Evolutionary conservation across 305 asterid species (phyloP), one percentile per base, ranked within the genome.

Genomic region (Fraxinus latifolia): DNA sequence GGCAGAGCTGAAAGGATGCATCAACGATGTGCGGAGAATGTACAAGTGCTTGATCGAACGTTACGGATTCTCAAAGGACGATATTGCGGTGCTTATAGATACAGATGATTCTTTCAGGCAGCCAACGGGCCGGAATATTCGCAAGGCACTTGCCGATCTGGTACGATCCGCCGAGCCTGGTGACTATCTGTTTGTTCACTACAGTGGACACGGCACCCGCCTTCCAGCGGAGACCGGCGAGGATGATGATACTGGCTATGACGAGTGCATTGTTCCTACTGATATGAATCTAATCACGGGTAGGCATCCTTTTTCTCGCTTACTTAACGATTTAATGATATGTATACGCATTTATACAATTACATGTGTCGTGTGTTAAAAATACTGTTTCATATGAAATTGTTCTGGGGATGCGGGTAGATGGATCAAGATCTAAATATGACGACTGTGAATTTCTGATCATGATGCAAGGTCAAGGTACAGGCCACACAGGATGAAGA

Each of bases 151-250:
- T 36, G 44, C 86, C 73, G 85, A 90, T 86, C 97, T 95, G 79
- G 90, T 95, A 15, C 74, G 78, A 77, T 89, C 94, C 42, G 97
- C 93, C 55, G 73, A 78, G 31, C 80, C 90, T 60, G 97, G 98
- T 0, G 98, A 95, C 71, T 85, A 78, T 71, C 90, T 95, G 65
- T 95, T 95, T 81, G 97, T 95, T 3, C 97, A 93, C 87, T 94
- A 94, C 81, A 94, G 98, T 67, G 98, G 98, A 73, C 98, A 94
- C 78, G 98, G 97, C 3, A 94, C 98, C 9, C 93, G 98, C 44
- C 92, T 94, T 8, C 98, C 98, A 42, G 97, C 98, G 62, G 97
- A 93, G 89, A 92, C 97, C 25, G 98, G 99, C 68, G 99, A 95
- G 91, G 95, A 91, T 32, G 98, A 94, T 72, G 98, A 94, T 80